Evolutionary conservation across 2,329 filamentous ascomycete genomes (phyloP).

Genomic region (Sphaerulina vaccinii): DNA sequence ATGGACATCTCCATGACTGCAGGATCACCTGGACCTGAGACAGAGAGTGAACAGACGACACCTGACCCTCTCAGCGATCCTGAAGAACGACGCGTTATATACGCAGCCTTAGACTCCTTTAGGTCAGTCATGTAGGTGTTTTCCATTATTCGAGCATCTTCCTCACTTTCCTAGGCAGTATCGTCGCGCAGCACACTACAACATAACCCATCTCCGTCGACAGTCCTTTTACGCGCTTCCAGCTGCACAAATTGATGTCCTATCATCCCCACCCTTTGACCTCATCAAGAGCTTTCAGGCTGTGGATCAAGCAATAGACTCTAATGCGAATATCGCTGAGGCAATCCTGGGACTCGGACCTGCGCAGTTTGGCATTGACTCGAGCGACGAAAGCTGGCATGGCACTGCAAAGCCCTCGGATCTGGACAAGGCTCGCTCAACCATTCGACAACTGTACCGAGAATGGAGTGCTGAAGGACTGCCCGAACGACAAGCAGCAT

Average conservation of each 20-base stretch:
- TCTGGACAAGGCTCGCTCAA: constrained; percentile 88
- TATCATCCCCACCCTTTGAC: constrained; percentile 78
- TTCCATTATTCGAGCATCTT: constrained; percentile 14
- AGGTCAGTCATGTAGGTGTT: constrained; percentile 55
- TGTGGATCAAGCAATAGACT: constrained; percentile 84
- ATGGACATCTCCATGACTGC: not conserved
- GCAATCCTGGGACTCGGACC: constrained; percentile 72
- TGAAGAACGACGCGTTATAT: constrained; percentile 77
- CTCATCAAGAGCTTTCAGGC: constrained; percentile 74
- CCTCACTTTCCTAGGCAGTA: constrained; percentile 51
- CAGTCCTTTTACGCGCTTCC: constrained; percentile 93
- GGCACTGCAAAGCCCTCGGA: constrained; percentile 70
- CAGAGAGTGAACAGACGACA: not conserved
- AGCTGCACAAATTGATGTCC: constrained; percentile 75
- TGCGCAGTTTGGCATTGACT: constrained; percentile 60
- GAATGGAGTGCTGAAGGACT: constrained; percentile 85
- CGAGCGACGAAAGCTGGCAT: constrained; percentile 59
- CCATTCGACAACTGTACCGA: constrained; percentile 87
- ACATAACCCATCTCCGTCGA: constrained; percentile 84
- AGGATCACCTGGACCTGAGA: no score
- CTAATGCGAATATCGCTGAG: constrained; percentile 79
- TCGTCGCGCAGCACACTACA: constrained; percentile 78
- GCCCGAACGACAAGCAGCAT: constrained; percentile 72
- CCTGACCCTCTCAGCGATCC: constrained; percentile 65
- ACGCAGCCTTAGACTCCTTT: constrained; percentile 83